Conservation (phyloP, 2,329 filamentous ascomycete genomes). For the Colletotrichum ledebouriae region DNA sequence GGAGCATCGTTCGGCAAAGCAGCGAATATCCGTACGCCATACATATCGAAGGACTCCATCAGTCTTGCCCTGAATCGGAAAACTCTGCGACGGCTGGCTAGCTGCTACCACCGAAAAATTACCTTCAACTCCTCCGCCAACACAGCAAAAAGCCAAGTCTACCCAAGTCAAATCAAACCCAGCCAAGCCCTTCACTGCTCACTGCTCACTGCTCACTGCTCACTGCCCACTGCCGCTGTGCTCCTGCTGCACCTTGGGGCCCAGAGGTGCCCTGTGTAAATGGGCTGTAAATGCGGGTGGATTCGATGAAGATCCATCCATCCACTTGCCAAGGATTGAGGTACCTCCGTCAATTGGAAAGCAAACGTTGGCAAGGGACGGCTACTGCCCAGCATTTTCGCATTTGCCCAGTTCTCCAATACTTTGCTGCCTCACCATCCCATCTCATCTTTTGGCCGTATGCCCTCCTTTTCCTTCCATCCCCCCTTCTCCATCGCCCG, state of each 20-base stretch:
- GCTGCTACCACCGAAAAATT: not conserved
- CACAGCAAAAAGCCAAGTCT: not conserved
- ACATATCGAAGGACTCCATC: conserved; percentile 11
- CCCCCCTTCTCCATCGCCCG: conserved; percentile 1
- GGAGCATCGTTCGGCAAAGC: conserved; percentile 3
- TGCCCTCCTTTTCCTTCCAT: conserved; percentile 13
- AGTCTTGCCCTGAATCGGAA: conserved; percentile 32
- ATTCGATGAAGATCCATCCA: not conserved
- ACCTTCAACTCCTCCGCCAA: conserved; percentile 8
- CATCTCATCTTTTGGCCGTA: conserved; percentile 18
- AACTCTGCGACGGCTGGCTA: conserved; percentile 39
- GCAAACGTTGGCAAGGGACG: not conserved
- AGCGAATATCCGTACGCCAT: not conserved
- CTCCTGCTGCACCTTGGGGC: no score
- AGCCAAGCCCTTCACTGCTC: conserved; percentile 8
- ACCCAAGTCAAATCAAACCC: not conserved
- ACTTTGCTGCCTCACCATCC: conserved; percentile 20
- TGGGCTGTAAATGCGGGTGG: not conserved
- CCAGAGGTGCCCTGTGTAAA: no score
- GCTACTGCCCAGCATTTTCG: conserved; percentile 29
- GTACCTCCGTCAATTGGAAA: no score
- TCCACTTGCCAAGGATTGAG: no score
- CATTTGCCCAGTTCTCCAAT: conserved; percentile 18
- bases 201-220: no score
- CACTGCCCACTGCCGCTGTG: no score